phyloP scores from a whole-genome alignment of 495 filamentous ascomycete genomes.

The Trichocladium uniseriatum region DNA sequence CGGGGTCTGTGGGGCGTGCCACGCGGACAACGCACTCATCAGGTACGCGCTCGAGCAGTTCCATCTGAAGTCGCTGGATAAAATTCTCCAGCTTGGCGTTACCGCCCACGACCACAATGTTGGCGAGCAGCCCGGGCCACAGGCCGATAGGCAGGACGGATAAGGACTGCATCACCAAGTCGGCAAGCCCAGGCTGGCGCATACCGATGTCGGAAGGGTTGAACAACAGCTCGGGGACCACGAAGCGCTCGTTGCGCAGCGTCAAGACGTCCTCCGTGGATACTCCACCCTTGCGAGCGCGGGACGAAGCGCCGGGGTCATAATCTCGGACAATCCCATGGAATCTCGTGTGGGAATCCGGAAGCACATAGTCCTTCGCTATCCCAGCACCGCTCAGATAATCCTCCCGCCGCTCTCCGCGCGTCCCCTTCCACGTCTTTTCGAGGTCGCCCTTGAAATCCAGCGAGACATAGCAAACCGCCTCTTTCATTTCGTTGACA shows the following conservation, averaged over 20 bases:
- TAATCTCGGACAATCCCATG: constrained; percentile 70
- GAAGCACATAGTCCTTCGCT: constrained; percentile 84
- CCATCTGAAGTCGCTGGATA: constrained; percentile 68
- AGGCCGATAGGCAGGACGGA: constrained; percentile 64
- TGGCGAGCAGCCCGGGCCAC: constrained; percentile 71
- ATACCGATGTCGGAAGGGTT: constrained; percentile 79
- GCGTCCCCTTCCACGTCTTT: constrained; percentile 69
- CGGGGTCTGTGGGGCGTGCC: constrained; percentile 59
- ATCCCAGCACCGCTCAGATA: constrained; percentile 56
- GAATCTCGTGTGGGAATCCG: constrained; percentile 70
- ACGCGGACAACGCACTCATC: constrained; percentile 70
- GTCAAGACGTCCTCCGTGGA: constrained; percentile 74
- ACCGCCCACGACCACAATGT: constrained; percentile 83
- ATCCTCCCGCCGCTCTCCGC: constrained; percentile 38
- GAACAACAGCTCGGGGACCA: constrained; percentile 84
- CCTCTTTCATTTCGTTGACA: constrained; percentile 93
- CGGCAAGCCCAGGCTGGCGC: constrained; percentile 72
- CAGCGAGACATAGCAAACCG: constrained; percentile 70
- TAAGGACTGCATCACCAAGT: constrained; percentile 71
- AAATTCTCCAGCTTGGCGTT: constrained; percentile 75
- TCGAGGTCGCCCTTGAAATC: constrained; percentile 77
- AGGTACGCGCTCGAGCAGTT: constrained; percentile 65
- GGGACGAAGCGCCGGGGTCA: constrained; percentile 48
- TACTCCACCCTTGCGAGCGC: constrained; percentile 52
- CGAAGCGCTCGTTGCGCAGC: constrained; percentile 83